phyloP scores from a whole-genome alignment of 257 asterid genomes.

The Gentiana dahurica region DNA sequence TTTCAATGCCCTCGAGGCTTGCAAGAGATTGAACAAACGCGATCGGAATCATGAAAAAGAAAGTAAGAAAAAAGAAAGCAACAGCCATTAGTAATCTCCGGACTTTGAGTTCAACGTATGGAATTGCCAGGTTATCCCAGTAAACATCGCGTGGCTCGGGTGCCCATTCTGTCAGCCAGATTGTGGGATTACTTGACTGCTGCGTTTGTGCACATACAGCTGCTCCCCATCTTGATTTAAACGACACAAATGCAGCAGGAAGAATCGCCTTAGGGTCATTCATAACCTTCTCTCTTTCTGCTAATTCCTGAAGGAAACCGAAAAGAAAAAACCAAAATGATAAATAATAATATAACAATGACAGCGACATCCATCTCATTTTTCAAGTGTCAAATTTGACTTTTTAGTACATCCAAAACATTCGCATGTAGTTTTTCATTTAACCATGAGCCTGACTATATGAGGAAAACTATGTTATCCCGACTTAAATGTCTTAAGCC shows the following conservation, averaged over 20 bases:
- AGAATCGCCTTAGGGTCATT: slow-evolving; percentile 59
- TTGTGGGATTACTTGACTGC: slow-evolving; percentile 56
- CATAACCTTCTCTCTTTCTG: slow-evolving; percentile 58
- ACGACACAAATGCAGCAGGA: slow-evolving; percentile 91
- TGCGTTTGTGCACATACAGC: slow-evolving; percentile 94
- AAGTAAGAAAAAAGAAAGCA: slow-evolving; percentile 64
- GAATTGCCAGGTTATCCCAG: slow-evolving; percentile 83
- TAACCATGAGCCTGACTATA: background rate
- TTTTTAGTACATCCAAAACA: too few species aligned
- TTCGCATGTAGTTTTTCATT: background rate
- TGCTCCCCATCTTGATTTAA: slow-evolving; percentile 84
- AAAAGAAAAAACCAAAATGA: background rate
- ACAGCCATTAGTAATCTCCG: slow-evolving; percentile 41
- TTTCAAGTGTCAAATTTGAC: too few species aligned
- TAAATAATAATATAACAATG: too few species aligned
- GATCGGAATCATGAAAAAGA: slow-evolving; percentile 85
- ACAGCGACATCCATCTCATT: too few species aligned
- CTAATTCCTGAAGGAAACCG: slow-evolving; percentile 43
- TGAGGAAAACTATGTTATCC: background rate
- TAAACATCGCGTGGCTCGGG: slow-evolving; percentile 85
- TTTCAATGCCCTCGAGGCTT: slow-evolving; percentile 61
- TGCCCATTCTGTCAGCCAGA: slow-evolving; percentile 92
- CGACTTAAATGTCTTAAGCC: background rate
- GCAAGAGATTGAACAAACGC: slow-evolving; percentile 83
- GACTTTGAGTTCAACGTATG: slow-evolving; percentile 42